Evolutionary conservation across 1,284 basidiomycete genomes (phyloP).

Genomic region (Apiotrichum akiyoshidainum): DNA sequence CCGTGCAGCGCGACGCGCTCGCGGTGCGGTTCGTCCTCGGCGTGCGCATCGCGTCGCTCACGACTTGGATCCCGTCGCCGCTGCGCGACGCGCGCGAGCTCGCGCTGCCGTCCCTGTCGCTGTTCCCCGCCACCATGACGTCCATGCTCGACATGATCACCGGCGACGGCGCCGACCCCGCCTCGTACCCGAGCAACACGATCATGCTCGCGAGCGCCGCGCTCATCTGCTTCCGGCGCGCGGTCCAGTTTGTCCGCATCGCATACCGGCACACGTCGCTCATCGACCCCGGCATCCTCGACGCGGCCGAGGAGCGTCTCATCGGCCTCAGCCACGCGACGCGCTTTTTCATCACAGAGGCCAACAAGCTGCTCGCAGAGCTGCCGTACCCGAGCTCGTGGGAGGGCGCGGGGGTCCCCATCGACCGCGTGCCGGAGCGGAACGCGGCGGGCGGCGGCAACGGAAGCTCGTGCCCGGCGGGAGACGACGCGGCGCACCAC

Average conservation of each 20-base stretch:
- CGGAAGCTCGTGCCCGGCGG: neutral
- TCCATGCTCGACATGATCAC: constrained; percentile 11
- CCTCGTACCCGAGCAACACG: constrained; percentile 5
- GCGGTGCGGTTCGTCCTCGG: constrained; percentile 11
- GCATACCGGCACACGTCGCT: constrained; percentile 5
- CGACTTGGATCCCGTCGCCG: constrained; percentile 17
- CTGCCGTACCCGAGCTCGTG: neutral
- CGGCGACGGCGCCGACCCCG: neutral
- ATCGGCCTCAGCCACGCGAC: neutral
- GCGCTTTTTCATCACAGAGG: constrained; percentile 7
- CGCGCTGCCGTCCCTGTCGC: constrained; percentile 1
- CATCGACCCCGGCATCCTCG: constrained; percentile 4
- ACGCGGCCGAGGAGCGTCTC: constrained; percentile 3
- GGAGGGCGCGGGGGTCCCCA: neutral
- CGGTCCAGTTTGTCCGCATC: constrained; percentile 9
- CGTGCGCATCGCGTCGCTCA: constrained; percentile 12
- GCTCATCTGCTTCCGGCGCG: constrained; percentile 8
- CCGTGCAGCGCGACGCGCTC: constrained; percentile 12
- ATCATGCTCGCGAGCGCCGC: neutral
- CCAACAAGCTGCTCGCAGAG: neutral
- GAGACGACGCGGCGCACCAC: too few species aligned
- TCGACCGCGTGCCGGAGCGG: neutral
- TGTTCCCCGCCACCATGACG: constrained; percentile 8
- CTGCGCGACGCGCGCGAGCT: constrained; percentile 11
- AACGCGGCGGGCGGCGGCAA: neutral